These are phyloP conservation scores for Lecanicillium sp. DNA, from an alignment of 2,329 filamentous ascomycete species.

Conservation along the genomic window DNA sequence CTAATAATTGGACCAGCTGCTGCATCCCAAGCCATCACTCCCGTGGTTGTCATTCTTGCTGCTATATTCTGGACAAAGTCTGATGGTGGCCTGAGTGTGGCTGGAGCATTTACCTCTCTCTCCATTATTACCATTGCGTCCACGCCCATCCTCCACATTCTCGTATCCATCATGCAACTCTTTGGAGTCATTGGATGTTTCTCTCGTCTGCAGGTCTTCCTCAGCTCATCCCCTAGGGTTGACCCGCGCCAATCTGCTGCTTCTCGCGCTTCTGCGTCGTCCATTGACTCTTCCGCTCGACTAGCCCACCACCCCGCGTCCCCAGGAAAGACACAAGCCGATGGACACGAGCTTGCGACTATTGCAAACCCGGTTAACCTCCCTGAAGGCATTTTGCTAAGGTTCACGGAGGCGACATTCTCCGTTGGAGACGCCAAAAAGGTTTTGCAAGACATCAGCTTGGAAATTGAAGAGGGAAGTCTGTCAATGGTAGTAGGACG, in stretches of 20 bases:
- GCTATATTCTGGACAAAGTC: conserved; percentile 25
- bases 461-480: conserved; percentile 12
- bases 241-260: conserved; percentile 7
- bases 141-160: conserved; percentile 22
- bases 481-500: conserved; percentile 31
- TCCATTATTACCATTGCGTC: conserved; percentile 26
- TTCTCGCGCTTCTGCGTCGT: too few relatives aligned
- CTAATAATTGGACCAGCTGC: conserved; percentile 14
- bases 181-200: conserved; percentile 24
- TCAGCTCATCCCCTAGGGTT: conserved; percentile 18
- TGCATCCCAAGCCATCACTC: conserved; percentile 21
- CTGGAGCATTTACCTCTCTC: conserved; percentile 27
- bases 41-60: conserved; percentile 23
- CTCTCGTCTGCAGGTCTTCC: conserved; percentile 23
- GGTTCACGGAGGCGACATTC: conserved; percentile 12
- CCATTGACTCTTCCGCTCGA: too few relatives aligned
- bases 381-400: background rate
- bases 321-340: too few relatives aligned
- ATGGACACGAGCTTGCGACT: too few relatives aligned
- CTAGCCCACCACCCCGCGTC: too few relatives aligned
- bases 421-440: conserved; percentile 8
- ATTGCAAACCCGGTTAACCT: too few relatives aligned
- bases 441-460: conserved; percentile 18
- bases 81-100: conserved; percentile 20
- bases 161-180: conserved; percentile 24